phyloP scores from a whole-genome alignment of 768 basidiomycete genomes.

The Russula sp. region DNA sequence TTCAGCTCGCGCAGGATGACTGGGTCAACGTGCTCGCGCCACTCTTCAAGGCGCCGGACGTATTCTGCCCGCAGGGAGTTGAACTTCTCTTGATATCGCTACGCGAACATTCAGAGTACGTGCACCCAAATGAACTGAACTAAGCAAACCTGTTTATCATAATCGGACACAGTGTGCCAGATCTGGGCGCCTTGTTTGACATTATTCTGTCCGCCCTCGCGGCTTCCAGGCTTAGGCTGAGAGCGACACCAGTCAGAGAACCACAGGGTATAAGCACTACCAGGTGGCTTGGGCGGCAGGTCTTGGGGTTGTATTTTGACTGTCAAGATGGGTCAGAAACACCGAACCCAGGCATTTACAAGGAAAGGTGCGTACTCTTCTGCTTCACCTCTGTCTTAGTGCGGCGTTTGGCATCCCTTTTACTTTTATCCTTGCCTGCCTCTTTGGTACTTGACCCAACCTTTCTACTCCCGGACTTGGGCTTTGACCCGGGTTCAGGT shows the following conservation, averaged over 20 bases:
- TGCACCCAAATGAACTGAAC: neutral
- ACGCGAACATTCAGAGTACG: neutral
- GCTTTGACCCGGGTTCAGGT: slow-evolving; percentile 4
- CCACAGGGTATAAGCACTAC: neutral
- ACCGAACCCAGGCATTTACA: neutral
- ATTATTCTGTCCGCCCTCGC: fast-evolving
- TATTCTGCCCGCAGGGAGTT: neutral
- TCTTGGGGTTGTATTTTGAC: neutral
- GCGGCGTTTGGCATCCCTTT: neutral
- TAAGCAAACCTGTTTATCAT: slow-evolving; percentile 19
- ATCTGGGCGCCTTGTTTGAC: neutral
- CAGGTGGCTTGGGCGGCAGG: slow-evolving; percentile 1
- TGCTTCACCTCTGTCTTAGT: neutral
- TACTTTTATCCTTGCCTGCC: neutral
- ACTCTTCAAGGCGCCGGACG: neutral
- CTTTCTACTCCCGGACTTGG: slow-evolving; percentile 2
- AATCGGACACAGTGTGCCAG: slow-evolving; percentile 12
- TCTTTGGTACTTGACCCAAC: neutral
- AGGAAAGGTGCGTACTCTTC: neutral
- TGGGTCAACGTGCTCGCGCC: slow-evolving; percentile 10
- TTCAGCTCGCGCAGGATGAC: slow-evolving; percentile 13
- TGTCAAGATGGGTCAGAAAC: neutral
- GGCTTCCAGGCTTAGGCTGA: neutral
- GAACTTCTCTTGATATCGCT: slow-evolving; percentile 6
- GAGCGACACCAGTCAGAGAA: neutral